Evolutionary conservation across 139 green algal genomes (phyloP).

Genomic region (Haematococcus lacustris): DNA sequence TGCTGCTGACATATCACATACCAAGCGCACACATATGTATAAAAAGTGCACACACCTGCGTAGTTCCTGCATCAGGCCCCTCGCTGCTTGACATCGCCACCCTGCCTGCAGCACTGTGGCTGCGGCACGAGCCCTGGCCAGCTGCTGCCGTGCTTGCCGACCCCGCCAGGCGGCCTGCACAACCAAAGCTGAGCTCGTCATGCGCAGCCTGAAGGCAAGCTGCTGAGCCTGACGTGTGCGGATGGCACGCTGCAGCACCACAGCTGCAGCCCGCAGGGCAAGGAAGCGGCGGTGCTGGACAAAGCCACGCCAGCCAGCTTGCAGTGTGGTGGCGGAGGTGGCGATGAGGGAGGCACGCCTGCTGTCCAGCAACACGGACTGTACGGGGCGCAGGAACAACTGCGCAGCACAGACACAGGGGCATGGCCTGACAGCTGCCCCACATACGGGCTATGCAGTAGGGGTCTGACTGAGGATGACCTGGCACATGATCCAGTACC

Average conservation of each 20-base stretch:
- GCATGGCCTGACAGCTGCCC: no score
- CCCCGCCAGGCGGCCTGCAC: conserved; percentile 3
- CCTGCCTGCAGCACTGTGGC: background rate
- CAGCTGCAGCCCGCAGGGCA: background rate
- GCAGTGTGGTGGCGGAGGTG: conserved; percentile 56
- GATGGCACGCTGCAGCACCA: conserved; percentile 12
- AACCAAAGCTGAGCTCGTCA: background rate
- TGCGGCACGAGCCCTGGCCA: background rate
- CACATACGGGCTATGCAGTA: no score
- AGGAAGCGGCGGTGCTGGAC: conserved; percentile 5
- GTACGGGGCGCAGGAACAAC: conserved; percentile 39
- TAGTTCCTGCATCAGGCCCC: background rate
- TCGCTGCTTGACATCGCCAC: background rate
- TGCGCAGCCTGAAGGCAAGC: conserved; percentile 8
- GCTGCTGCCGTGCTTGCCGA: conserved; percentile 15
- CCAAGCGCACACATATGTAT: background rate
- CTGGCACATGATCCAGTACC: no score
- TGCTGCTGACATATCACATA: background rate
- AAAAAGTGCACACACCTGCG: background rate
- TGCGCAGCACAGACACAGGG: no score
- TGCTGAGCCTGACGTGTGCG: conserved; percentile 33
- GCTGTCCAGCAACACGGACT: conserved; percentile 86
- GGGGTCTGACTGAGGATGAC: no score
- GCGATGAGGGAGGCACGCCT: conserved; percentile 62
- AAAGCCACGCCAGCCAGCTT: conserved; percentile 50